These are phyloP conservation scores for Aspergillaceae sp. DNA, from an alignment of 2,329 filamentous ascomycete genomes.

Conservation along the genomic window DNA sequence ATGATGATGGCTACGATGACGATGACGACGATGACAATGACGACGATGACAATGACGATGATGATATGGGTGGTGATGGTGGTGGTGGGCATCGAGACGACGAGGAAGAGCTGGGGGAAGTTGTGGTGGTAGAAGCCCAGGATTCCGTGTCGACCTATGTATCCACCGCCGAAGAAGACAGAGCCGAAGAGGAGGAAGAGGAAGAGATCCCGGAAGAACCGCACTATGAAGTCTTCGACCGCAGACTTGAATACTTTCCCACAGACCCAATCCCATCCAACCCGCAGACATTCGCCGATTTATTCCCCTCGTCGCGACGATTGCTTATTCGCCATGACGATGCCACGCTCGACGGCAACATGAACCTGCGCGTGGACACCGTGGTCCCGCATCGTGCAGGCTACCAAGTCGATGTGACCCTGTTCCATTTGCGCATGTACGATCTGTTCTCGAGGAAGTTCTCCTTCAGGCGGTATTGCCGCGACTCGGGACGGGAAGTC, in stretches of 20 bases:
- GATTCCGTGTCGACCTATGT: constrained; percentile 71
- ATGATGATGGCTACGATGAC: constrained; percentile 5
- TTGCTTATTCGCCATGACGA: constrained; percentile 84
- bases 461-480: constrained; percentile 81
- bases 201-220: constrained; percentile 42
- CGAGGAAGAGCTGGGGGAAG: constrained; percentile 3
- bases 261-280: constrained; percentile 65
- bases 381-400: constrained; percentile 52
- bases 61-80: neutral
- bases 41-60: constrained; percentile 4
- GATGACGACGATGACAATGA: constrained; percentile 1
- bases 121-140: constrained; percentile 20
- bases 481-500: constrained; percentile 86
- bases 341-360: constrained; percentile 81
- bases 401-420: constrained; percentile 57
- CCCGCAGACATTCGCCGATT: constrained; percentile 68
- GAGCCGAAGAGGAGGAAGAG: no score
- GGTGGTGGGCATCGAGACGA: neutral
- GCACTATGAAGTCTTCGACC: constrained; percentile 42
- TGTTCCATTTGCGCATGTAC: constrained; percentile 94
- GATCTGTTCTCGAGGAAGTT: constrained; percentile 80
- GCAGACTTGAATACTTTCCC: constrained; percentile 52
- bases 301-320: constrained; percentile 78
- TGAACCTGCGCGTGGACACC: constrained; percentile 88
- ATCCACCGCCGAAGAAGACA: constrained; percentile 47